Percentiles rank a stretch among this genome's conserved stretches.
phyloP scores from a whole-genome alignment of 1,284 basidiomycete genomes.

The Tausonia pullulans region DNA sequence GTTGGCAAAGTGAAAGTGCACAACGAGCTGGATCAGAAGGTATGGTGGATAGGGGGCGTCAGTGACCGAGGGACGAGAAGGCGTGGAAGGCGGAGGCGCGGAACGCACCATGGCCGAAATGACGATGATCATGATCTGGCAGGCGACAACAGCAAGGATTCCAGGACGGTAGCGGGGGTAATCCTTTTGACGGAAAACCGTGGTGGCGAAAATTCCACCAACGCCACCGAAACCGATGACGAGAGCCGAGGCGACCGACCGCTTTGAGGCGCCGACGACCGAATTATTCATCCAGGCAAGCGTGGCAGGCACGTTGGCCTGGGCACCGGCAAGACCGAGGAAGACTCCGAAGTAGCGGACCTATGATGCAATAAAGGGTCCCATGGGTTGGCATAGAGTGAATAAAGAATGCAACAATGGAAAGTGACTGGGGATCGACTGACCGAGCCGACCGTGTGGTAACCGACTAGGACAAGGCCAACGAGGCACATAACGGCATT shows the following conservation, averaged over 20 bases:
- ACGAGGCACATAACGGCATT: constrained; percentile 29
- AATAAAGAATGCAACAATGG: too few relatives aligned
- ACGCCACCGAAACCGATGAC: constrained; percentile 35
- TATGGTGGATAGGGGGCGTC: too few relatives aligned
- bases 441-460: constrained; percentile 10
- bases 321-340: constrained; percentile 32
- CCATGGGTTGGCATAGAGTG: constrained; percentile 20
- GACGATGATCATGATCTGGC: background rate
- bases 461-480: constrained; percentile 33
- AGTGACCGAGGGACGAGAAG: background rate
- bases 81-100: too few relatives aligned
- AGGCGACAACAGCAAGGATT: background rate
- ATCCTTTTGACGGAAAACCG: constrained; percentile 15
- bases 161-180: background rate
- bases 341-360: constrained; percentile 35
- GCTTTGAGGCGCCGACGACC: constrained; percentile 3
- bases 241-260: constrained; percentile 31
- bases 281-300: background rate
- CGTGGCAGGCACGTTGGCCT: constrained; percentile 27
- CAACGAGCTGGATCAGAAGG: background rate
- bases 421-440: background rate
- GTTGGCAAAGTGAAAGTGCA: background rate
- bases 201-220: constrained; percentile 37
- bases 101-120: background rate
- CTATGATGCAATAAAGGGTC: background rate